These are phyloP conservation scores for Mycoemilia scoparia DNA, from an alignment of 192 early-diverging fungal genomes.

Conservation along the genomic window DNA sequence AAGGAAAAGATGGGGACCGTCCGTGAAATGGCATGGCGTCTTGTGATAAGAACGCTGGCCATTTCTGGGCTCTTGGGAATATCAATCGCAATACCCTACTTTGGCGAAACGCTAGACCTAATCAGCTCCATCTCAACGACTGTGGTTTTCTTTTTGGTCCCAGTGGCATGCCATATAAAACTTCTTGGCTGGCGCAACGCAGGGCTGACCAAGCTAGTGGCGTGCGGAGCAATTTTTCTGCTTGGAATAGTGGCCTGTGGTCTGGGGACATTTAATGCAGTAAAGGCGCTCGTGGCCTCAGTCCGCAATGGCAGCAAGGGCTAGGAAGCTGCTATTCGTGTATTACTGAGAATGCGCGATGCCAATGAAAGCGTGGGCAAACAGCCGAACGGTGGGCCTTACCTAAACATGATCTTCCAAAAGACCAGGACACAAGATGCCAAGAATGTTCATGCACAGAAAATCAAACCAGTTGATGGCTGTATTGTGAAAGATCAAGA, in stretches of 20 bases:
- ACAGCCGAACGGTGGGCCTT: no score
- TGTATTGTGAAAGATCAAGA: no score
- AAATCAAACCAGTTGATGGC: no score
- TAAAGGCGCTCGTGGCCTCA: constrained; percentile 23
- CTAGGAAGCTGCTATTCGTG: no score
- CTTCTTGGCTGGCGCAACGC: constrained; percentile 43
- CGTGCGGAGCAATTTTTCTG: constrained; percentile 31
- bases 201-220: constrained; percentile 24
- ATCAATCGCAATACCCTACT: constrained; percentile 60
- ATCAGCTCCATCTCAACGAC: constrained; percentile 63
- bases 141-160: constrained; percentile 69
- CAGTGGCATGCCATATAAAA: constrained; percentile 57
- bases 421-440: no score
- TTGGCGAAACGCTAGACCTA: constrained; percentile 59
- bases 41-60: constrained; percentile 36
- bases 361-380: no score
- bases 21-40: constrained; percentile 36
- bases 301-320: no score
- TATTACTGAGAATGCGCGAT: no score
- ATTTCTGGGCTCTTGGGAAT: constrained; percentile 40
- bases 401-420: no score
- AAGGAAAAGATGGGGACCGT: constrained; percentile 28
- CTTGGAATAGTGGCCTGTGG: constrained; percentile 30
- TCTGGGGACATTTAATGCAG: constrained; percentile 35
- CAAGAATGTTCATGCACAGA: no score